Base-by-base conservation (phyloP, 768 basidiomycete genomes). In the Tremella mesenterica region DNA sequence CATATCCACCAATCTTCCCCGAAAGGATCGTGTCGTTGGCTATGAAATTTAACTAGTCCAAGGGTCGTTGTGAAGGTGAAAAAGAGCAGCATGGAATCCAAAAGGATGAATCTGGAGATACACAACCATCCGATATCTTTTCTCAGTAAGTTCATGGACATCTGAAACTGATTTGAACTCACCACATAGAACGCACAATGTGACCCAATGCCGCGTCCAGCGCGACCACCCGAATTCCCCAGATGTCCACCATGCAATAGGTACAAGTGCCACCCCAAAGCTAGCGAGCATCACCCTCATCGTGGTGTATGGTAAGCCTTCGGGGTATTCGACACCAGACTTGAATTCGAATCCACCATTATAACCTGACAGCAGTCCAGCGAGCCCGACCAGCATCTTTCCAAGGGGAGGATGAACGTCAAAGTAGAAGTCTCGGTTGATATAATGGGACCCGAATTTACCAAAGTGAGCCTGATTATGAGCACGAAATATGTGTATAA, bases 341-440 rank as follows among this genome's bases (percentile, higher is more conserved):
- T 91, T 88, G 77, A 93, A 99, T 57, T 95, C 93, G 64, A 87
- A 99, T 23, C 76, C 73, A 13, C 95, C 95, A 58, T 92, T 80
- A 70, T 96, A 97, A 29, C 95, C 95, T 0, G 89, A 79, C 59
- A 99, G 75, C 52, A 90, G 77, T 20, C 95, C 95, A 3, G 85
- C 90, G 20, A 99, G 79, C 8, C 90, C 95, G 56, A 99, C 93
- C 51, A 99, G 80, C 91, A 99, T 97, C 79, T 99, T 99, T 2
- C 95, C 95, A 36, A 99, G 79, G 0, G 95, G 95, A 4, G 95
- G 95, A 66, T 99, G 95, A 25, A 97, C 95, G 68, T 99, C 95
- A 72, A 97, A 97, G 78, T 96, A 97, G 76, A 97, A 97, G 73
- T 95, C 90, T 67, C 91, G 86, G 75, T 96, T 95, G 75, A 99